These are phyloP conservation scores for Spathaspora sp. DNA, from an alignment of 805 yeast genomes.

Conservation along the genomic window DNA sequence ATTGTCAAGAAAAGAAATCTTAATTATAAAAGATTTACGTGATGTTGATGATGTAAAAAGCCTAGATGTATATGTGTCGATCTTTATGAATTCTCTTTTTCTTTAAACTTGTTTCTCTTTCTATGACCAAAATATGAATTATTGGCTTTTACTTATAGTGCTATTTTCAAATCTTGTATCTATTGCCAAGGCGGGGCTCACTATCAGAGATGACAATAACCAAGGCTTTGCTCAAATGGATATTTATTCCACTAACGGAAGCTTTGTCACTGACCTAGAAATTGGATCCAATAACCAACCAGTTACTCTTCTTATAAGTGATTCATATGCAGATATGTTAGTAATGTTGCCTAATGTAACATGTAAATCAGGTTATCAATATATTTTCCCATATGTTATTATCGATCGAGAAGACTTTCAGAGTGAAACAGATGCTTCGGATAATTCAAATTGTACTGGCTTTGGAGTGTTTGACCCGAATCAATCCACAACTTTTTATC, in stretches of 20 bases:
- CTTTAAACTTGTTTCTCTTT: neutral
- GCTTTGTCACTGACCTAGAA: neutral
- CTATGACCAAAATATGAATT: neutral
- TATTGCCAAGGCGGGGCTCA: neutral
- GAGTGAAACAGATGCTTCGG: neutral
- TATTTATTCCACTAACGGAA: neutral
- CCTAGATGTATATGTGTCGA: neutral
- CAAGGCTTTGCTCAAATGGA: neutral
- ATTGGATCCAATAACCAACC: neutral
- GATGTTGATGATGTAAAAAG: neutral
- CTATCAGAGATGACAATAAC: neutral
- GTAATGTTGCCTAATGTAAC: neutral
- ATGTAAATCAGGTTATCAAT: neutral
- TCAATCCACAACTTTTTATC: neutral
- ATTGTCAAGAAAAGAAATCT: neutral
- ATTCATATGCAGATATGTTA: neutral
- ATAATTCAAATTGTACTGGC: neutral
- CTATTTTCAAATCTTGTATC: neutral
- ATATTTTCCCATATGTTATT: no score
- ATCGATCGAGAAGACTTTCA: neutral
- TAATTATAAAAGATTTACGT: neutral
- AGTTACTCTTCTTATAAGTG: neutral
- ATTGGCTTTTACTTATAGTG: neutral
- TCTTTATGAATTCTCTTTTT: neutral
- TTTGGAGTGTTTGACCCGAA: neutral